phyloP scores from a whole-genome alignment of 345 rosid genomes.

The Mallotus nudiflorus region DNA sequence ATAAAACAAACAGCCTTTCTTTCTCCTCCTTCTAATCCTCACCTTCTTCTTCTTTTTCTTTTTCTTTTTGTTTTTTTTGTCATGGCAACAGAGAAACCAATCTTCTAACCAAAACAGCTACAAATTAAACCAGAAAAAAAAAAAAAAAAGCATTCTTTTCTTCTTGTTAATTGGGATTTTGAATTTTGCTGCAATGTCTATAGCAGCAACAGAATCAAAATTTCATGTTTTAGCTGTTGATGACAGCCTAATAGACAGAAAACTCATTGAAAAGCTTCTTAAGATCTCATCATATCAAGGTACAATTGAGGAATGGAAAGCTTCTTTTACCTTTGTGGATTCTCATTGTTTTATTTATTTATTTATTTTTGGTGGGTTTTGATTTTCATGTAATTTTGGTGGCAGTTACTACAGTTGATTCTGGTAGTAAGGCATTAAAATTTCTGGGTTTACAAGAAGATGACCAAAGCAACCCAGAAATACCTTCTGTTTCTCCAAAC shows the following conservation, averaged over 20 bases:
- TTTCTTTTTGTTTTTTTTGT: neutral
- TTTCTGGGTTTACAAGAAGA: slow-evolving; percentile 60
- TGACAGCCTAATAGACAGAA: slow-evolving; percentile 49
- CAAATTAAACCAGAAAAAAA: no score
- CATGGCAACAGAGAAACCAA: neutral
- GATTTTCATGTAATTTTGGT: neutral
- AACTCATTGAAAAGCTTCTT: slow-evolving; percentile 48
- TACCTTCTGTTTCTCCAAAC: slow-evolving; percentile 33
- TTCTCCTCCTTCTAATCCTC: neutral
- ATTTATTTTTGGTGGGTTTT: neutral
- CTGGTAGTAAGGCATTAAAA: slow-evolving; percentile 66
- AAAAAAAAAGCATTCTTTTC: no score
- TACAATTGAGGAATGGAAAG: neutral
- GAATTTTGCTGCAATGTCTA: slow-evolving; percentile 44
- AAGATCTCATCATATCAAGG: slow-evolving; percentile 55
- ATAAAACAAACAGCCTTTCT: neutral
- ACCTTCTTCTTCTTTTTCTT: neutral
- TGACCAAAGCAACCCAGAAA: slow-evolving; percentile 26
- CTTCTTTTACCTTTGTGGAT: neutral
- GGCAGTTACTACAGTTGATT: slow-evolving; percentile 76
- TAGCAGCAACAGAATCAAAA: slow-evolving; percentile 41
- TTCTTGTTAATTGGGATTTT: slow-evolving; percentile 10
- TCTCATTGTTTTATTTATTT: neutral
- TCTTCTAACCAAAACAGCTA: neutral
- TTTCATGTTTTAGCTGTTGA: slow-evolving; percentile 56